Base-by-base conservation (phyloP, 305 asterid genomes). In the Fraxinus sp. region DNA sequence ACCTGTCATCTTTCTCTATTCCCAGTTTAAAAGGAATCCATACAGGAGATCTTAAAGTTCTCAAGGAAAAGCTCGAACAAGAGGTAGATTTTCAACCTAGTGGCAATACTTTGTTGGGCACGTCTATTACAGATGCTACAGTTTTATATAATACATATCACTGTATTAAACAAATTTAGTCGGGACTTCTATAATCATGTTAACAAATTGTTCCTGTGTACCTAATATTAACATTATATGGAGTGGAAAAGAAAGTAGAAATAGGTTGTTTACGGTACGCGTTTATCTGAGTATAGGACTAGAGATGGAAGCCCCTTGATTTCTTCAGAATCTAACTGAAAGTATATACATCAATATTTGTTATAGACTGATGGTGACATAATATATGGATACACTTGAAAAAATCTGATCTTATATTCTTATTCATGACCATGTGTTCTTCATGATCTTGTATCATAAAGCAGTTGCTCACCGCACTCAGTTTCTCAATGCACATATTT, bases 11-110 rank as follows among this genome's bases (percentile, higher is more conserved):
- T 32, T 83, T 79, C 18, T 66, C 82, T 36, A 66, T 79, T 90
- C 85, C 84, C 94, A 94, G 98, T 89, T 81, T 94, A 83, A 94
- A 91, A 90, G 98, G 98, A 86, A 89, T 94, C 80, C 93, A 83
- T 78, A 8, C 86, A 0, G 91, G 80, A 84, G 99, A 94, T 88
- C 92, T 97, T 81, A 88, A 88, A 84, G 84, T 74, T 86, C 88
- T 96, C 84, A 93, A 93, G 85, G 95, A 89, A 83, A 93, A 94
- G 91, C 98, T 97, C 79, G 86, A 90, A 77, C 93, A 90, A 81
- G 99, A 94, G 98, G 99, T 94, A 85, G 37, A 83, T 76, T 79
- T 78, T 79, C 64, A 82, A 62, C 64, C 77, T 44, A 41, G 66
- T 64, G 79, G 79, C 76, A 39, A 16, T 36, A 39, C n/a, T 30